phyloP scores from a whole-genome alignment of 2,329 filamentous ascomycete genomes.

The Blastomyces gilchristii region DNA sequence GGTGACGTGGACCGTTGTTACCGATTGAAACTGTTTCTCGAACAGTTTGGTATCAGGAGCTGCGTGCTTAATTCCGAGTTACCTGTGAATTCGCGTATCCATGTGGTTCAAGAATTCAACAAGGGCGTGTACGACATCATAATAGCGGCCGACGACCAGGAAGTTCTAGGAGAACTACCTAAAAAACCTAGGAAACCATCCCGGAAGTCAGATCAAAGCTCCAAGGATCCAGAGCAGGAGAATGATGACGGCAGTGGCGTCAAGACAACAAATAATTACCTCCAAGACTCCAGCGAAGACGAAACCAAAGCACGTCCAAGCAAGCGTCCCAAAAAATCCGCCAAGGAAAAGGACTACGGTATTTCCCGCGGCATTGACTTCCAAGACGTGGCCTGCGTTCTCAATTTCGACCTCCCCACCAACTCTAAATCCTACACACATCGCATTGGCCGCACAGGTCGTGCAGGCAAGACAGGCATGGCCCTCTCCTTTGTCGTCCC shows the following conservation, averaged over 20 bases:
- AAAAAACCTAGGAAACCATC: slow-evolving; percentile 22
- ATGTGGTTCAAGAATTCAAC: slow-evolving; percentile 97
- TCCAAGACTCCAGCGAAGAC: slow-evolving; percentile 30
- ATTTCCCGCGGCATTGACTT: slow-evolving; percentile 97
- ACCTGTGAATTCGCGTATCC: slow-evolving; percentile 82
- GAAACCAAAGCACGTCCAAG: slow-evolving; percentile 31
- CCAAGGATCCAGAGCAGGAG: slow-evolving; percentile 17
- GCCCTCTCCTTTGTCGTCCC: slow-evolving; percentile 93
- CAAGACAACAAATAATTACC: neutral
- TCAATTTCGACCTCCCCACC: slow-evolving; percentile 92
- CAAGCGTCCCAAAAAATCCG: slow-evolving; percentile 55
- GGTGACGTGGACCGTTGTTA: slow-evolving; percentile 84
- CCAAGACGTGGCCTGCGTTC: slow-evolving; percentile 82
- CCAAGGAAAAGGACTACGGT: slow-evolving; percentile 77
- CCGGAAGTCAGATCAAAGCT: slow-evolving; percentile 18
- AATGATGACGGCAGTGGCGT: slow-evolving; percentile 22
- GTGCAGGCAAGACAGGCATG: slow-evolving; percentile 85
- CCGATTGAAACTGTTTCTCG: slow-evolving; percentile 83
- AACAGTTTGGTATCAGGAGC: slow-evolving; percentile 91
- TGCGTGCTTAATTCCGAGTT: slow-evolving; percentile 91
- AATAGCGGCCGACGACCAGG: slow-evolving; percentile 87
- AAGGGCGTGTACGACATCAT: slow-evolving; percentile 95
- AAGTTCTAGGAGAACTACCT: slow-evolving; percentile 54
- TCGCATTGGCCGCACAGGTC: slow-evolving; percentile 83
- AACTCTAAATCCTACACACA: slow-evolving; percentile 92